Percentiles rank a stretch among this genome's conserved stretches.
phyloP scores from a whole-genome alignment of 352 stramenopile genomes.

The Pythium pyrilobum region DNA sequence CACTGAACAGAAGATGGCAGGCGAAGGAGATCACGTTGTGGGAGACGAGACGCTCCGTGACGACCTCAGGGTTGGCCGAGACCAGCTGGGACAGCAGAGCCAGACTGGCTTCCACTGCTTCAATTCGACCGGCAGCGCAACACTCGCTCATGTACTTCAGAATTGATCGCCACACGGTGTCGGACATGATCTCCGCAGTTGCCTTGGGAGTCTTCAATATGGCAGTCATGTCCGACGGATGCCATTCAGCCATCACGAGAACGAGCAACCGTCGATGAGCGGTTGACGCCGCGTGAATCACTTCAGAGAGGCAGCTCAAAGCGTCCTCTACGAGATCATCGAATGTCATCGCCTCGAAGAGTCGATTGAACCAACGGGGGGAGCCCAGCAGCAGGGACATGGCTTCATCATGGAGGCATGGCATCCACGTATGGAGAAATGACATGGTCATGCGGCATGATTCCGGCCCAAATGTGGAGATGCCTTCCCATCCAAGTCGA shows the following conservation, averaged over 20 bases:
- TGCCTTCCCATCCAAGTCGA: background rate
- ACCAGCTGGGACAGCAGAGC: too few relatives aligned
- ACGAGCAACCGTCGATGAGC: background rate
- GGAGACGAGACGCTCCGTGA: too few relatives aligned
- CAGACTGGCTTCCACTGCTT: too few relatives aligned
- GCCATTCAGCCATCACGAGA: background rate
- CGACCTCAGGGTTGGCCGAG: too few relatives aligned
- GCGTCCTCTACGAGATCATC: background rate
- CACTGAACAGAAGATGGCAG: too few relatives aligned
- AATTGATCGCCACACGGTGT: too few relatives aligned
- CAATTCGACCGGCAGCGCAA: too few relatives aligned
- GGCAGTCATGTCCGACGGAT: too few relatives aligned
- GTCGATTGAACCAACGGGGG: background rate
- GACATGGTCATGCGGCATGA: background rate
- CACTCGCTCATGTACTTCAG: too few relatives aligned
- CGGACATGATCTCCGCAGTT: too few relatives aligned
- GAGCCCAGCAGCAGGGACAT: background rate
- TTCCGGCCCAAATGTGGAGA: background rate
- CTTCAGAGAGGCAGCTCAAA: background rate
- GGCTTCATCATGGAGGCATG: background rate
- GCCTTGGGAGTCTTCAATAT: too few relatives aligned
- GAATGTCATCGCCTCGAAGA: background rate
- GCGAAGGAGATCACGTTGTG: too few relatives aligned
- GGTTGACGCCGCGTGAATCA: background rate
- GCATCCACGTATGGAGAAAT: background rate